Percentiles rank a stretch among this genome's conserved stretches.
These are phyloP conservation scores for Rhynchospora pubera DNA, from an alignment of 176 grass and related monocot genomes.

Conservation along the genomic window DNA sequence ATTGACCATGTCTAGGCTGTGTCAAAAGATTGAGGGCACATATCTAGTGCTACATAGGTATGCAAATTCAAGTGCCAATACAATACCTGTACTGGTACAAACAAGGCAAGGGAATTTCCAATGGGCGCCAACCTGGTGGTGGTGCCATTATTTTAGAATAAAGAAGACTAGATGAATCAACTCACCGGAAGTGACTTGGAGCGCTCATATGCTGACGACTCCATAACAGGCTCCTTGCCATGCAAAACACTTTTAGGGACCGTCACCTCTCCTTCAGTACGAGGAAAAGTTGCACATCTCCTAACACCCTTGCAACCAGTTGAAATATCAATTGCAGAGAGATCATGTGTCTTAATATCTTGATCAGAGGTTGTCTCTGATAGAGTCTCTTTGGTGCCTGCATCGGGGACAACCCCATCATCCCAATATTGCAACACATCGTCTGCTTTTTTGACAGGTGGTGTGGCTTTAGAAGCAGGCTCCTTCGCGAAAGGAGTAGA, in stretches of 20 bases:
- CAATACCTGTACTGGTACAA: not conserved
- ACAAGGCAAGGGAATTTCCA: not conserved
- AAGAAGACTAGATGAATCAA: slow-evolving; percentile 53
- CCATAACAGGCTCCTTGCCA: slow-evolving; percentile 50
- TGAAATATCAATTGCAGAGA: slow-evolving; percentile 26
- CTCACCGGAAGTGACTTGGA: slow-evolving; percentile 42
- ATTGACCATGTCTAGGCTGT: too few relatives aligned
- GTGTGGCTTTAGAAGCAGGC: not conserved
- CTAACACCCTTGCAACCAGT: slow-evolving; percentile 51
- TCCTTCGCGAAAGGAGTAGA: not conserved
- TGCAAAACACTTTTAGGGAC: slow-evolving; percentile 43
- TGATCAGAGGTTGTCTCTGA: slow-evolving; percentile 28
- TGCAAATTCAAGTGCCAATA: not conserved
- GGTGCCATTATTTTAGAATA: slow-evolving; percentile 5
- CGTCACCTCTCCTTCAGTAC: slow-evolving; percentile 41
- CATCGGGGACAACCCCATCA: not conserved
- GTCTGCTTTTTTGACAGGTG: not conserved
- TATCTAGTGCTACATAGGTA: not conserved
- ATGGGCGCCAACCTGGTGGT: not conserved
- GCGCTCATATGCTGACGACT: slow-evolving; percentile 20
- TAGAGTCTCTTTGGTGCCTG: slow-evolving; percentile 21
- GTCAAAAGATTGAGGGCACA: not conserved
- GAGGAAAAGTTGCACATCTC: slow-evolving; percentile 62
- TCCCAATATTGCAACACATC: not conserved
- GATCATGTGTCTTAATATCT: not conserved